Conservation (phyloP, 176 grass and related monocot species). For the Alopecurus myosuroides region DNA sequence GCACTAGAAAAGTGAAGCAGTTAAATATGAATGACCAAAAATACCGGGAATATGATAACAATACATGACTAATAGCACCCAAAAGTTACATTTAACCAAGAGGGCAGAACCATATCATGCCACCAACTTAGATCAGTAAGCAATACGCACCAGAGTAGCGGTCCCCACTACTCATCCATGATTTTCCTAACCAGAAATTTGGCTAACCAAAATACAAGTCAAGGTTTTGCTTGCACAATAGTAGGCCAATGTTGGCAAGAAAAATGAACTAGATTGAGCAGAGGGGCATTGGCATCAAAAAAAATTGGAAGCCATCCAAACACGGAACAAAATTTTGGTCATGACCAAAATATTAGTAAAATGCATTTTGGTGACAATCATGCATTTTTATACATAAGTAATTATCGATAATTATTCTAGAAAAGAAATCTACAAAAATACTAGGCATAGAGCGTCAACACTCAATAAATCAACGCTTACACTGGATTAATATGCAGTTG, state of each 20-base stretch:
- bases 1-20: not conserved
- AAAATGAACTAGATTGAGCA: not conserved
- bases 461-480: not conserved
- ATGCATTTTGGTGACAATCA: not conserved
- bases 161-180: not conserved
- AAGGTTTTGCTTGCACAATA: not conserved
- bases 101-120: not conserved
- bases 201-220: not conserved
- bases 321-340: not conserved
- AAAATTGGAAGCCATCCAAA: not conserved
- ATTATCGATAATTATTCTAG: not conserved
- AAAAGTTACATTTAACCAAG: not conserved
- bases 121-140: slow-evolving; percentile 14
- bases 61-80: not conserved
- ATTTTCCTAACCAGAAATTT: not conserved
- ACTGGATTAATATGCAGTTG: not conserved
- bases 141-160: not conserved
- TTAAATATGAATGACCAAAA: not conserved
- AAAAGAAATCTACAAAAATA: not conserved
- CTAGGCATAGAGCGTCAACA: not conserved
- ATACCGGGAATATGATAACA: not conserved
- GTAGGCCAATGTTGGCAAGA: not conserved
- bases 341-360: not conserved
- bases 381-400: not conserved
- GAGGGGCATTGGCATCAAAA: not conserved